Base-by-base conservation (phyloP, 73 alveolate genomes). In the Paramecium sexaurelia region DNA sequence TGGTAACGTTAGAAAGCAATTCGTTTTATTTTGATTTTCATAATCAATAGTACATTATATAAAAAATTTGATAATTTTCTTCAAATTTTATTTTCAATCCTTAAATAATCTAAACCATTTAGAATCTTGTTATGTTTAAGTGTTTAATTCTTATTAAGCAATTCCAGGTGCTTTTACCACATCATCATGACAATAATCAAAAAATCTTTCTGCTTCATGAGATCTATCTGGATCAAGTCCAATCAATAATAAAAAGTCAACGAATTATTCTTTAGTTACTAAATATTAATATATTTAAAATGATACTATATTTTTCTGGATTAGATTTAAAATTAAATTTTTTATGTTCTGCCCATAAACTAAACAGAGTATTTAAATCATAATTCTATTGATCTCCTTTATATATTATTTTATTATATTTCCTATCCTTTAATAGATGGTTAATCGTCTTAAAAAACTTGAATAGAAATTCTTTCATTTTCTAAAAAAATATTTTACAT, bases 1-100 rank as follows among this genome's bases (percentile, higher is more conserved):
- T 75, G 99, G 99, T 19, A 92, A 96, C 94, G 98, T 96, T 85
- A 97, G 98, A 95, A 98, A 98, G 96, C 99, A 97, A 95, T 96
- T 96, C 96, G 95, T 95, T 90, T 95, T 96, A 37, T 88, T 88
- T 87, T 88, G 94, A 88, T 71, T 71, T n/a, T 35, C 9, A 17
- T 17, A 71, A 51, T 51, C 67, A 51, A 51, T 51, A 51, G 67
- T 51, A 51, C 67, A 51, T 51, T 51, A 51, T 51, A 51, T 51
- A 51, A 51, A 51, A 78, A 17, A n/a, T n/a, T 40, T 24, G 29
- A 29, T 24, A 78, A 39, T 71, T 45, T 51, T 51, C 67, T 17
- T 51, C 67, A 51, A 51, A 51, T 41, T 15, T 40, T 41, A 40
- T 5, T 37, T 10, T 71, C 73, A 78, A 78, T 78, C 71, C 9